These are phyloP conservation scores for Penicillium silybi DNA, from an alignment of 495 filamentous ascomycete genomes.

Conservation along the genomic window DNA sequence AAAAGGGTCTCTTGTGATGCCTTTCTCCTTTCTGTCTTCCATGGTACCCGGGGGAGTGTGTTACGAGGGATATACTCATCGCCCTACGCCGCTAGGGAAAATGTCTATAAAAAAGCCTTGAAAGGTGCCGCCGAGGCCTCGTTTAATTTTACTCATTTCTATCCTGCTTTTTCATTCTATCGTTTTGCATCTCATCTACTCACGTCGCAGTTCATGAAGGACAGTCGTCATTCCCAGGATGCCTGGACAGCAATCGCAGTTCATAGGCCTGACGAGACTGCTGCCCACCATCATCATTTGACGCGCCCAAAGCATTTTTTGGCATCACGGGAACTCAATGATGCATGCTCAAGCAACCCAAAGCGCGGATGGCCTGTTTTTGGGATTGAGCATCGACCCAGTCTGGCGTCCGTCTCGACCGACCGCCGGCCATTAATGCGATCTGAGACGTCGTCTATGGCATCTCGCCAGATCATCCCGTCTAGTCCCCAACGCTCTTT, in stretches of 20 bases:
- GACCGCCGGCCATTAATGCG: constrained; percentile 12
- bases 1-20: neutral
- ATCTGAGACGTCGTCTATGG: constrained; percentile 1
- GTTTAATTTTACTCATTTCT: neutral
- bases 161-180: too few relatives aligned
- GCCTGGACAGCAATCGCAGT: constrained; percentile 9
- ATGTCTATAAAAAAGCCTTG: neutral
- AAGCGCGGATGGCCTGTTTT: constrained; percentile 7
- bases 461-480: neutral
- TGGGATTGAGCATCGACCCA: neutral
- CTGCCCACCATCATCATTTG: constrained; percentile 14
- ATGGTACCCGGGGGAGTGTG: neutral
- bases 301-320: constrained; percentile 5
- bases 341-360: neutral
- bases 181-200: neutral
- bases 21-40: neutral
- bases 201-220: constrained; percentile 3
- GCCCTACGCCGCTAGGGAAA: neutral
- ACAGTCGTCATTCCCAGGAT: constrained; percentile 8
- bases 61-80: neutral
- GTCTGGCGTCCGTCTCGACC: constrained; percentile 13
- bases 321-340: neutral
- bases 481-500: constrained; percentile 9
- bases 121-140: too few relatives aligned
- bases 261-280: constrained; percentile 5